Conservation (phyloP, 2,329 filamentous ascomycete genomes). For the Apiospora hydei region DNA sequence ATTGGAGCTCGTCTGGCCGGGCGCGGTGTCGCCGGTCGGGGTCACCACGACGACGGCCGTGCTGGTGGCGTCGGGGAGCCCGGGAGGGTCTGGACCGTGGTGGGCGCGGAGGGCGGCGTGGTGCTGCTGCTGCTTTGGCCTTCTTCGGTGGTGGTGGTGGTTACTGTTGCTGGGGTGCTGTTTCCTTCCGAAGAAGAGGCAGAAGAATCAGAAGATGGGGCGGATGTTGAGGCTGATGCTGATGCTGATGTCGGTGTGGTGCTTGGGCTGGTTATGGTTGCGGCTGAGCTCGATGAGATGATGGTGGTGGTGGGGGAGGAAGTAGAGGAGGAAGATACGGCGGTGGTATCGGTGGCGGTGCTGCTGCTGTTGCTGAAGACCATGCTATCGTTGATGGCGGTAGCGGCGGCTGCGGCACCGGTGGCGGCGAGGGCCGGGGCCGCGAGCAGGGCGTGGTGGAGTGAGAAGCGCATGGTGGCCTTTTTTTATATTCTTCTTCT, state of each 20-base stretch:
- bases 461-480: background rate
- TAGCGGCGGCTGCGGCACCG: background rate
- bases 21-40: background rate
- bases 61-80: slow-evolving; percentile 15
- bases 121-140: background rate
- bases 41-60: background rate
- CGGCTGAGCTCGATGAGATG: background rate
- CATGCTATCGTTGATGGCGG: background rate
- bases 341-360: background rate
- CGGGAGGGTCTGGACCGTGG: background rate
- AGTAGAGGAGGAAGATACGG: background rate
- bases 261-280: background rate
- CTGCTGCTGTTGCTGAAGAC: slow-evolving; percentile 12
- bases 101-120: background rate
- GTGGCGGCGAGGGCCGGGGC: slow-evolving; percentile 3
- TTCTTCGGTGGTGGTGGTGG: background rate
- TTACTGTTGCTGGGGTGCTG: background rate
- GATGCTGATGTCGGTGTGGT: background rate
- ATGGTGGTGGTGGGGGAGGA: background rate
- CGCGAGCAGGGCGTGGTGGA: background rate
- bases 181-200: background rate
- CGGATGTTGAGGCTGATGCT: background rate
- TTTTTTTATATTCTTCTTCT: background rate
- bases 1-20: background rate
- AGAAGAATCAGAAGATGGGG: background rate